Evolutionary conservation across 225 moss, liverwort and hornwort genomes (phyloP), one percentile per base, ranked within the genome.

Genomic region (Sphagnum contortum): DNA sequence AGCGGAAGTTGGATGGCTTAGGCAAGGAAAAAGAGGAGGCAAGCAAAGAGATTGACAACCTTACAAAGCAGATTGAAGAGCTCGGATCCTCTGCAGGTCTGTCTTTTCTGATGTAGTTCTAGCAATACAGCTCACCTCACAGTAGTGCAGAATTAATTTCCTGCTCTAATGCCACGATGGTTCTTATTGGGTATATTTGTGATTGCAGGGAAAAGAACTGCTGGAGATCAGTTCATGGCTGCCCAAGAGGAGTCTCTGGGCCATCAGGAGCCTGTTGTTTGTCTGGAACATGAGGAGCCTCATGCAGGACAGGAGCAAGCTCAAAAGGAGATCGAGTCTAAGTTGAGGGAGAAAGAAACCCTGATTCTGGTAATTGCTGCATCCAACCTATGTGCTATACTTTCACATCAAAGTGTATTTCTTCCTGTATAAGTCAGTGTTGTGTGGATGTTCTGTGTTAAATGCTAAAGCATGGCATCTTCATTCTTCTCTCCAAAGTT

Each of bases 21-120:
- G 76, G 78, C 44, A 98, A 90, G 77, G 96, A 98, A 71, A 98
- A 87, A 72, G 96, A 98, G 45, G 92, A 92, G 57, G 3, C 73
- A 44, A 71, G 66, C 64, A 98, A 81, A 71, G 68, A 65, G 61
- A 72, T 73, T 57, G 96, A 98, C 61, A 76, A 73, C 72, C 68
- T 88, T 47, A 87, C 85, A 29, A 98, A 91, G 71, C 85, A 85
- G 75, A 76, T 79, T 12, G 96, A 98, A 70, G 96, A 96, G 69
- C 78, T 87, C 9, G 90, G 87, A 79, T 67, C 75, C 45, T 86
- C 49, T 44, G 69, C 85, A 79, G 96, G 95, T 95, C 75, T 50
- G 70, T 84, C 29, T 29, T 29, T 29, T 29, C 29, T 29, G 29
- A 29, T 29, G 29, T 29, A 29, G 29, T 29, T 29, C 29, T 29